Conservation (phyloP, 495 filamentous ascomycete species). For the Xylaria curta region DNA sequence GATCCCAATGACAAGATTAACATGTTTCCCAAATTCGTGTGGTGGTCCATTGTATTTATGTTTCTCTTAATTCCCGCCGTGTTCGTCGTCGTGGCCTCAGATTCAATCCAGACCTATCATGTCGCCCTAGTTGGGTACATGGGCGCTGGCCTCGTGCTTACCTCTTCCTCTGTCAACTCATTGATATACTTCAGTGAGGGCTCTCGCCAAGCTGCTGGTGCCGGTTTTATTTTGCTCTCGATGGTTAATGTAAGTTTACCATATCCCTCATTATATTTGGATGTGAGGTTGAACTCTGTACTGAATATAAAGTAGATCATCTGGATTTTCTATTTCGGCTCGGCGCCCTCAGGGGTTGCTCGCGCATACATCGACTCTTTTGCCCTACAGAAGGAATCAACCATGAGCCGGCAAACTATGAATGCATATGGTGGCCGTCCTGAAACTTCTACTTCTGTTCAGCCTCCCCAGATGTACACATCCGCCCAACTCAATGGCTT, state of each 20-base stretch:
- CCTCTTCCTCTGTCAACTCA: constrained; percentile 81
- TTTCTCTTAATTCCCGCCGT: constrained; percentile 82
- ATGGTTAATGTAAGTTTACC: constrained; percentile 80
- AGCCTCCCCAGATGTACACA: constrained; percentile 95
- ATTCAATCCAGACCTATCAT: constrained; percentile 83
- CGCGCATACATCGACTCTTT: constrained; percentile 95
- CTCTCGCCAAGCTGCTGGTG: constrained; percentile 83
- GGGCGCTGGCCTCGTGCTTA: constrained; percentile 79
- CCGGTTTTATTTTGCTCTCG: constrained; percentile 93
- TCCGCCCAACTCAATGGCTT: constrained; percentile 93
- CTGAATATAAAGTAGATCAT: constrained; percentile 67
- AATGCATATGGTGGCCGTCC: constrained; percentile 70
- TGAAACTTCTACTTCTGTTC: constrained; percentile 78
- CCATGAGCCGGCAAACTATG: constrained; percentile 70
- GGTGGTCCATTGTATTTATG: constrained; percentile 89
- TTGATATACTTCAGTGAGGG: constrained; percentile 73
- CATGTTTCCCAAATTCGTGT: constrained; percentile 80
- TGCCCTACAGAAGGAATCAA: constrained; percentile 87
- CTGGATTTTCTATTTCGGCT: constrained; percentile 99
- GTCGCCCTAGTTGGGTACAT: constrained; percentile 93
- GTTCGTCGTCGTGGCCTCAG: constrained; percentile 78
- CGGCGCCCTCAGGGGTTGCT: constrained; percentile 83
- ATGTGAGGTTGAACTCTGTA: constrained; percentile 25
- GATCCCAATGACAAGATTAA: constrained; percentile 33
- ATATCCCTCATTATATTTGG: constrained; percentile 6